phyloP scores from a whole-genome alignment of 1,284 basidiomycete genomes.

The Cryptococcus neoformans region DNA sequence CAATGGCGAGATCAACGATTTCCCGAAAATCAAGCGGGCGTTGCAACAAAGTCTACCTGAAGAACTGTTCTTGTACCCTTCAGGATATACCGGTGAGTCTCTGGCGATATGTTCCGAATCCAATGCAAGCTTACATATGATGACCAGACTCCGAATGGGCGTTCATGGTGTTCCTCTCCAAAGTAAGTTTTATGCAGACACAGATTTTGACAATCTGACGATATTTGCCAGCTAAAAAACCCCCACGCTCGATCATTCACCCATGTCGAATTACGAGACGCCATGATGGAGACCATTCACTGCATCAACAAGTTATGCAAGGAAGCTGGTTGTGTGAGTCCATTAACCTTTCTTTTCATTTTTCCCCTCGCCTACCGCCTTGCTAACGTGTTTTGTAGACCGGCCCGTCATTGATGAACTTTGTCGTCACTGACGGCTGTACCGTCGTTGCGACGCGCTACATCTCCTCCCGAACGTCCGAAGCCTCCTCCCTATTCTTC shows the following conservation, averaged over 20 bases:
- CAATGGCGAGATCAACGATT: conserved; percentile 82
- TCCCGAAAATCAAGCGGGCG: conserved; percentile 71
- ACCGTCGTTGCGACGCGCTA: conserved; percentile 93
- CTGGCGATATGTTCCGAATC: not conserved
- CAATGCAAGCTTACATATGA: no score
- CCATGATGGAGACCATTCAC: conserved; percentile 82
- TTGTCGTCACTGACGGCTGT: conserved; percentile 91
- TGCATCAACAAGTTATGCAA: conserved; percentile 73
- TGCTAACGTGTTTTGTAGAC: conserved; percentile 7
- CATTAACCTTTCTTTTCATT: not conserved
- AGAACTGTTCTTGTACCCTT: conserved; percentile 76
- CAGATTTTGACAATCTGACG: no score
- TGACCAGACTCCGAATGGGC: not conserved
- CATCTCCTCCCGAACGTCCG: conserved; percentile 84
- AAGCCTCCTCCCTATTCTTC: conserved; percentile 94
- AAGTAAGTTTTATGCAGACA: conserved; percentile 58
- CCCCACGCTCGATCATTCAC: conserved; percentile 58
- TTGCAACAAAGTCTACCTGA: conserved; percentile 73
- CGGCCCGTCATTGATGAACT: conserved; percentile 90
- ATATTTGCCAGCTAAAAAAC: conserved; percentile 51
- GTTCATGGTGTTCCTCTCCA: conserved; percentile 69
- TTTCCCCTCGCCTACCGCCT: not conserved
- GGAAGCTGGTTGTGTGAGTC: conserved; percentile 63
- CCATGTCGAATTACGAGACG: conserved; percentile 54
- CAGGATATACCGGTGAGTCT: conserved; percentile 78